Conservation (phyloP, 768 basidiomycete species). For the Boletellus ananiceps region DNA sequence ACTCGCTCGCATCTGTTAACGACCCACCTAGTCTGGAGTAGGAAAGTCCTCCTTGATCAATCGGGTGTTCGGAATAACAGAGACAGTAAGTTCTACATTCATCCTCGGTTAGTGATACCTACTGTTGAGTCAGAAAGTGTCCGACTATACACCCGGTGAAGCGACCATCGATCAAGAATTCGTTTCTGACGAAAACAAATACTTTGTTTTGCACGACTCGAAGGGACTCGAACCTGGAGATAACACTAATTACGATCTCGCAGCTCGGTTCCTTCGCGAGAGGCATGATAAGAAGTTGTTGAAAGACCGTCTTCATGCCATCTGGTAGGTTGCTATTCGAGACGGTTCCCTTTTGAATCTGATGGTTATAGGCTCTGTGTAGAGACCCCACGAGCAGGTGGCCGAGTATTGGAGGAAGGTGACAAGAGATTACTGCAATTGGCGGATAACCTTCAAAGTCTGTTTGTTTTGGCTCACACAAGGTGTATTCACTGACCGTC, state of each 20-base stretch:
- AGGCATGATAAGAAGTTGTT: not conserved
- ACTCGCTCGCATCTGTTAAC: not conserved
- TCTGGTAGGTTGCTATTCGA: not conserved
- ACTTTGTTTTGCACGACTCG: constrained; percentile 6
- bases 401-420: constrained; percentile 5
- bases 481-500: not conserved
- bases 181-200: constrained; percentile 5
- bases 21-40: not conserved
- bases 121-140: not conserved
- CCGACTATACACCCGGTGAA: constrained; percentile 1
- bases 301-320: constrained; percentile 4
- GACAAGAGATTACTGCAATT: constrained; percentile 3
- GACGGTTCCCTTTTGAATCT: not conserved
- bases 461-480: not conserved
- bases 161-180: constrained; percentile 4
- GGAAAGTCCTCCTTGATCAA: constrained; percentile 1
- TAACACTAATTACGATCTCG: not conserved
- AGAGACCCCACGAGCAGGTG: constrained; percentile 6
- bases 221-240: constrained; percentile 6
- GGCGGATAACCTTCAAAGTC: constrained; percentile 3
- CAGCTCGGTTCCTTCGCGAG: not conserved
- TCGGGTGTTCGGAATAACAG: not conserved
- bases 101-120: not conserved
- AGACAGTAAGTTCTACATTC: not conserved
- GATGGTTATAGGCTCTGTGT: constrained; percentile 2